Evolutionary conservation across 805 yeast genomes (phyloP).

Genomic region (Metschnikowia picachoensis): DNA sequence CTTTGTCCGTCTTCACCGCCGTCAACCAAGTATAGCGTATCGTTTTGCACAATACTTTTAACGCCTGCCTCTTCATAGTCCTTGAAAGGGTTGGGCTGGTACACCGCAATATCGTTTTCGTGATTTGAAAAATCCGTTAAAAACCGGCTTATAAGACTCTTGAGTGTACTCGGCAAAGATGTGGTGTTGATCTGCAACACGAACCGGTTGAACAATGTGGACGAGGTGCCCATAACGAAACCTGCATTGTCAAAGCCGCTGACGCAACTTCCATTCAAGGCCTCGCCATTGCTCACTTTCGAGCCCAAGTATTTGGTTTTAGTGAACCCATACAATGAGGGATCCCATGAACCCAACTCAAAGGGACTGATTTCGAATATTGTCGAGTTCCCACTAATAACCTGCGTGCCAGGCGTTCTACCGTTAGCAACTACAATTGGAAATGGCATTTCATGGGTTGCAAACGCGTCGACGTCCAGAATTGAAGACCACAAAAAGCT

Average conservation of each 20-base stretch:
- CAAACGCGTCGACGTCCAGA: conserved; percentile 22
- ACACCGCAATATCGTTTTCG: conserved; percentile 37
- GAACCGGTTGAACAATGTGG: conserved; percentile 35
- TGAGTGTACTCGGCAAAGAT: conserved; percentile 21
- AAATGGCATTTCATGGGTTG: conserved; percentile 33
- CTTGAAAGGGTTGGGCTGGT: conserved; percentile 39
- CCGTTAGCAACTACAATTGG: conserved; percentile 38
- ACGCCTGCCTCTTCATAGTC: conserved; percentile 18
- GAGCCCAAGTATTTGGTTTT: conserved; percentile 72
- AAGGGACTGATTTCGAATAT: conserved; percentile 37
- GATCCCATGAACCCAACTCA: conserved; percentile 83
- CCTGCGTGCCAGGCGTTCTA: conserved; percentile 29
- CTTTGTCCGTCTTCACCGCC: conserved; percentile 44
- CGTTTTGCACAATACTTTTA: conserved; percentile 21
- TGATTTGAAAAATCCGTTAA: conserved; percentile 21
- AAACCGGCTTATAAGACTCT: conserved; percentile 23
- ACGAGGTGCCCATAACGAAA: conserved; percentile 38
- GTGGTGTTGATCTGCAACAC: conserved; percentile 23
- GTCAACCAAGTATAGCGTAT: conserved; percentile 35
- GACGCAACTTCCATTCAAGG: conserved; percentile 47
- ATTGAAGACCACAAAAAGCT: conserved; percentile 30
- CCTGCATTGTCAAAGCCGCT: conserved; percentile 69
- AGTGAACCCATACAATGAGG: conserved; percentile 59
- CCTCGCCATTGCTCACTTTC: conserved; percentile 54
- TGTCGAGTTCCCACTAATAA: conserved; percentile 34